A percentile compares a stretch with the other conserved stretches of the same genome.
Conservation (phyloP, 306 rosid genomes). For the Nissolia schottii region DNA sequence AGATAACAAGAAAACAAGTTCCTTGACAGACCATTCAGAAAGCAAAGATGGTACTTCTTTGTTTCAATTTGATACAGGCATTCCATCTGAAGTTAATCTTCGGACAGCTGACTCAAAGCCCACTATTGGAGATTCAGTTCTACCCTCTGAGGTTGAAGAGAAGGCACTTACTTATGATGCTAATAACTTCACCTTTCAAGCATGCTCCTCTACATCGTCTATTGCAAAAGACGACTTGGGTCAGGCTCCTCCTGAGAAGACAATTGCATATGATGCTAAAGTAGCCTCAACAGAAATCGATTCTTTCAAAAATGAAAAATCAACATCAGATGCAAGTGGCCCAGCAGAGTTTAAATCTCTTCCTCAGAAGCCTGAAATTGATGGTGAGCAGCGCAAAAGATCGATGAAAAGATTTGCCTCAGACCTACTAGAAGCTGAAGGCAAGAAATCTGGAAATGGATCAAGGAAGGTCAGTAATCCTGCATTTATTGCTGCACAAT, state of each 20-base stretch:
- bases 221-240: slow-evolving; percentile 33
- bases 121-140: slow-evolving; percentile 27
- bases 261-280: slow-evolving; percentile 31
- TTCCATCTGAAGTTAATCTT: slow-evolving; percentile 36
- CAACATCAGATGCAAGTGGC: slow-evolving; percentile 31
- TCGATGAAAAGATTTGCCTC: slow-evolving; percentile 57
- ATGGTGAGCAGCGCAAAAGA: slow-evolving; percentile 45
- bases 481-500: slow-evolving; percentile 66
- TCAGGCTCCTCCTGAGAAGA: slow-evolving; percentile 33
- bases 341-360: slow-evolving; percentile 35
- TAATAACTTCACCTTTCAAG: slow-evolving; percentile 37
- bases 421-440: slow-evolving; percentile 67
- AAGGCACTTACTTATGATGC: slow-evolving; percentile 40
- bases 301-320: slow-evolving; percentile 25
- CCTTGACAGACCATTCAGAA: slow-evolving; percentile 35
- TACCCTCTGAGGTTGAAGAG: slow-evolving; percentile 52
- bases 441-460: slow-evolving; percentile 49
- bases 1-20: slow-evolving; percentile 33
- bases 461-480: slow-evolving; percentile 68
- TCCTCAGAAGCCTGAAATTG: slow-evolving; percentile 42
- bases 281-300: slow-evolving; percentile 31
- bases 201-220: slow-evolving; percentile 30
- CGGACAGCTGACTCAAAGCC: slow-evolving; percentile 42
- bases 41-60: slow-evolving; percentile 23
- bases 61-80: slow-evolving; percentile 31